Evolutionary conservation across 208 protist genomes (phyloP), one percentile per base, ranked within the genome.

Genomic region (Acanthamoeba polyphaga): DNA sequence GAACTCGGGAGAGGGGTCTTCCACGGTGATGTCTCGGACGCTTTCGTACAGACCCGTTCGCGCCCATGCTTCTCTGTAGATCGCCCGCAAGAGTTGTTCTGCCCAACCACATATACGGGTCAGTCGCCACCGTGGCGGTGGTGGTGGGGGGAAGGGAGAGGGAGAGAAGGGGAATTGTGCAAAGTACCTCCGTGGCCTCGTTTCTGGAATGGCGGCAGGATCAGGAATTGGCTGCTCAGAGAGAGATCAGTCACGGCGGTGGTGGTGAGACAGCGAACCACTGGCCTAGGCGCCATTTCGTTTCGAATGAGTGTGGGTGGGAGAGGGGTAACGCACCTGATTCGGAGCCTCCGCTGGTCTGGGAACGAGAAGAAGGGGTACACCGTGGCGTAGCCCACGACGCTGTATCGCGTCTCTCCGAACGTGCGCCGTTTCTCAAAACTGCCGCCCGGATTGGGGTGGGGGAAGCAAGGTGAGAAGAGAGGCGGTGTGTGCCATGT

Each of bases 311-410:
- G n/a, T 43, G 8, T 76, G 8, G 68, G 34, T 9, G n/a, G n/a
- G n/a, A 1, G n/a, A 15, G 3, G n/a, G 32, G n/a, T 12, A 29
- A 72, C 64, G n/a, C 1, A 58, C 78, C 78, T 89, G 27, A 89
- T 89, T 32, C 82, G 82, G 38, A 89, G 46, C 12, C 82, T 8
- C 19, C n/a, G 27, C 38, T 51, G 9, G 51, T 89, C 82, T 13
- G 82, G 82, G 38, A 64, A 89, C 12, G 82, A 29, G 22, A 89
- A 89, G 82, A 89, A 89, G n/a, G 82, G 82, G 51, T 89, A 89
- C 6, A 64, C 55, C 19, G 82, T 89, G 38, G 46, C 27, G 51
- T 89, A 89, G 55, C 82, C 82, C 17, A 89, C 82, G 15, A 89
- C 24, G 38, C 51, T 17, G 55, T 89, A 62, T 17, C 38, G 46